phyloP scores from a whole-genome alignment of 2,329 filamentous ascomycete genomes.

The Alternaria conjuncta region DNA sequence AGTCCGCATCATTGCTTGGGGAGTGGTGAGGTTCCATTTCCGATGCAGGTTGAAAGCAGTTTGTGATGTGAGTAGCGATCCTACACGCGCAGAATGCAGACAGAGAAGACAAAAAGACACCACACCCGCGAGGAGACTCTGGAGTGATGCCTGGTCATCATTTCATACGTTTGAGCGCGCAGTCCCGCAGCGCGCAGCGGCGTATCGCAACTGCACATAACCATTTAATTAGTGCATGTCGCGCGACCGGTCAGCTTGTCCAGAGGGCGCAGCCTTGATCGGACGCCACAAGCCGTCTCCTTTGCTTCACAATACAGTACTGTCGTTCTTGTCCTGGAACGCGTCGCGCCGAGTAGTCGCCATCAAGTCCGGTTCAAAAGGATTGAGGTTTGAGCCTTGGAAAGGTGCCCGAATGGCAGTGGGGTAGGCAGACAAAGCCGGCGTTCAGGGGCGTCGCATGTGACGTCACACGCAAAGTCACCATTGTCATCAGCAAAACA shows the following conservation, averaged over 20 bases:
- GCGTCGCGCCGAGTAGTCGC: background rate
- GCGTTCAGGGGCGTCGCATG: background rate
- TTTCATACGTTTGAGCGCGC: background rate
- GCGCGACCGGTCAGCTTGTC: constrained; percentile 8
- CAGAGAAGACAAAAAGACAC: background rate
- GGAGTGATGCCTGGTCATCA: background rate
- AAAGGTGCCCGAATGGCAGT: background rate
- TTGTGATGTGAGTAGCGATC: background rate
- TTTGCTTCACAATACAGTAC: background rate
- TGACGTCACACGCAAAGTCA: background rate
- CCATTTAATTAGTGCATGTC: constrained; percentile 6
- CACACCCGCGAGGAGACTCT: background rate
- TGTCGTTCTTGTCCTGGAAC: background rate
- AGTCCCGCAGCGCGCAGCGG: constrained; percentile 1
- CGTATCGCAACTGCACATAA: constrained; percentile 14
- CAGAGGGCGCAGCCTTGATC: background rate
- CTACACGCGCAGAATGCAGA: background rate
- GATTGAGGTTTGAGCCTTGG: background rate
- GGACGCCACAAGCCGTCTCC: background rate
- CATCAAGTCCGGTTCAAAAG: background rate
- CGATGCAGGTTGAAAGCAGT: background rate
- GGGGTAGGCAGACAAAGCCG: background rate
- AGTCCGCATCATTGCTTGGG: background rate
- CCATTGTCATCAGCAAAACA: background rate
- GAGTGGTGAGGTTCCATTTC: background rate